Evolutionary conservation across 257 asterid genomes (phyloP).

Genomic region (Cruciata laevipes): DNA sequence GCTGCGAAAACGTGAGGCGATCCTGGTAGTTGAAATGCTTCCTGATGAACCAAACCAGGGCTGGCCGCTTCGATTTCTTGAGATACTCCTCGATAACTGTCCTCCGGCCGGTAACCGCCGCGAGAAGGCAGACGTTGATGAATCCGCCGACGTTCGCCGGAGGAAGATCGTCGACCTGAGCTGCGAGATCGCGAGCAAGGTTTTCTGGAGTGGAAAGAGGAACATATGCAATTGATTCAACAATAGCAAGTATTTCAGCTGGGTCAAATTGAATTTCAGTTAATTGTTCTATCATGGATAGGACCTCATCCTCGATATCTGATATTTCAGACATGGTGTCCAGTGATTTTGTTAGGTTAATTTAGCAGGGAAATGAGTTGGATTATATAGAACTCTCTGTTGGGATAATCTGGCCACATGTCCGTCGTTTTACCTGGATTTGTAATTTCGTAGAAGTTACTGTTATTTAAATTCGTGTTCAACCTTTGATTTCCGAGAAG

Average conservation of each 20-base stretch:
- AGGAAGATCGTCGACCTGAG: background rate
- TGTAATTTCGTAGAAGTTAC: no score
- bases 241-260: no score
- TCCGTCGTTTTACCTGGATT: background rate
- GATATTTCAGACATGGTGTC: background rate
- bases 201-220: background rate
- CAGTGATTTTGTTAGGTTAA: background rate
- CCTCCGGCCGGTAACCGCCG: background rate
- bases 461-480: background rate
- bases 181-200: background rate
- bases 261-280: no score
- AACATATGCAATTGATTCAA: no score
- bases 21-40: background rate
- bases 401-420: background rate
- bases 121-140: background rate
- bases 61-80: background rate
- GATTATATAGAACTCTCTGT: background rate
- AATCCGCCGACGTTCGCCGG: background rate
- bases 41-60: background rate
- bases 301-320: background rate
- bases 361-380: no score
- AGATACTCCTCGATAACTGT: background rate
- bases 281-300: no score
- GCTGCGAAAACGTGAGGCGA: background rate
- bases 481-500: background rate